Conservation (phyloP, 257 asterid genomes). For the Petunia secreta region DNA sequence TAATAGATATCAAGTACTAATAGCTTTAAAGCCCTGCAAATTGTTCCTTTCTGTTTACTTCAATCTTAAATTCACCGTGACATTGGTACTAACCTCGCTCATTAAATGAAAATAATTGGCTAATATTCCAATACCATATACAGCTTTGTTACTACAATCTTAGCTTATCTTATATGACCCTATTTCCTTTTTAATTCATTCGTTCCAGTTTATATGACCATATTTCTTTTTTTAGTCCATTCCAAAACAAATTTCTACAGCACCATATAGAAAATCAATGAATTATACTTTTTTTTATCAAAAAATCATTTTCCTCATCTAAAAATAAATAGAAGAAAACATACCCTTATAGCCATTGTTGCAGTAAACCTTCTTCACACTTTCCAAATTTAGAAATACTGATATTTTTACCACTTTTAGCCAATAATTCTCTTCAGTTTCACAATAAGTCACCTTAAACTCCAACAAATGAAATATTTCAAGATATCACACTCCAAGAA, state of each 20-base stretch:
- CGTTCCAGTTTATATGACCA: too few relatives aligned
- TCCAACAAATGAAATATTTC: background rate
- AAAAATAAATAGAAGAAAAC: background rate
- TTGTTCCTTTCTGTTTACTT: background rate
- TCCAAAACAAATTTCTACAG: too few relatives aligned
- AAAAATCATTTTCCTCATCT: background rate
- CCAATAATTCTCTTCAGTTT: slow-evolving; percentile 26
- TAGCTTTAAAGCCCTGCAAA: background rate
- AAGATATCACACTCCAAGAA: background rate
- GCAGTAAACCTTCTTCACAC: slow-evolving; percentile 38
- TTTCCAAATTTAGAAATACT: background rate
- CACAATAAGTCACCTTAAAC: background rate
- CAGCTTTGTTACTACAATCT: too few relatives aligned
- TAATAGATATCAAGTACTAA: background rate
- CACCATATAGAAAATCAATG: too few relatives aligned
- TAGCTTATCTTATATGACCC: too few relatives aligned
- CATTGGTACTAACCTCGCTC: background rate
- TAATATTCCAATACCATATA: background rate
- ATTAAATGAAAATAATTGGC: background rate
- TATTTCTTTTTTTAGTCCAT: too few relatives aligned
- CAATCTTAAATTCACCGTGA: background rate
- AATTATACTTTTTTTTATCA: background rate
- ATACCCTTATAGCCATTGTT: slow-evolving; percentile 54
- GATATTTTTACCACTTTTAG: background rate
- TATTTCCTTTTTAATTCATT: too few relatives aligned